Base-by-base conservation (phyloP, 2,329 filamentous ascomycete genomes). In the Colletotrichum limetticola region DNA sequence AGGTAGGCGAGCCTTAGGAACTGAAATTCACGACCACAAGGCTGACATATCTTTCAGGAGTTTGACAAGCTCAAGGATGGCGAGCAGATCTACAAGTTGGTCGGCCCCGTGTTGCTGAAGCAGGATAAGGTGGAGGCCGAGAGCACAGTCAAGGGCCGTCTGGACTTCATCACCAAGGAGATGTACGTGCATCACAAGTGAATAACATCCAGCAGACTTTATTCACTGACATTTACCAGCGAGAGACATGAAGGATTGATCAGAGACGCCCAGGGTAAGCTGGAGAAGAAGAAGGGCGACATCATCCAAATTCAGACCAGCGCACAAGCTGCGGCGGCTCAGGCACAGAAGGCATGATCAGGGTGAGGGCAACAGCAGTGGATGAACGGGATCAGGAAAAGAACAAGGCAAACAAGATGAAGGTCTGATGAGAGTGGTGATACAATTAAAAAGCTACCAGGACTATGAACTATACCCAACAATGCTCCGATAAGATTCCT, bases 31-130 rank as follows among this genome's bases (percentile, higher is more conserved):
- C 35, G 30, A 46, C 12, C 57, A 26, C 14, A 11, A 14, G 16
- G n/a, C 49, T 68, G 5, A 71, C 7, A 1, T 2, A 9, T 1
- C 32, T 19, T 19, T 42, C 75, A 97, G 92, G 96, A 98, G 83
- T 98, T 98, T 82, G 88, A 91, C 53, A 88, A 89, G 66, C 87
- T 98, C 72, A 90, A 92, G 78, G 92, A 95, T 49, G 93, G 93
- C 77, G 93, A 97, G 79, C 94, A 91, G 75, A 97, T 99, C 82
- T 99, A 97, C 90, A 99, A 98, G 85, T 91, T 98, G 55, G 91
- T 98, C 59, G 97, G 97, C 0, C 97, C 97, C 0, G 94, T 98
- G 7, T 86, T 99, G 49, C 84, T 99, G 79, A 98, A 98, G 87
- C 97, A 99, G 83, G 97, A 98, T 71, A 95, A 94, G 82, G 86